Evolutionary conservation across 2,329 filamentous ascomycete species (phyloP), one percentile per base, ranked within the genome.

Genomic region (Monilinia fructigena): DNA sequence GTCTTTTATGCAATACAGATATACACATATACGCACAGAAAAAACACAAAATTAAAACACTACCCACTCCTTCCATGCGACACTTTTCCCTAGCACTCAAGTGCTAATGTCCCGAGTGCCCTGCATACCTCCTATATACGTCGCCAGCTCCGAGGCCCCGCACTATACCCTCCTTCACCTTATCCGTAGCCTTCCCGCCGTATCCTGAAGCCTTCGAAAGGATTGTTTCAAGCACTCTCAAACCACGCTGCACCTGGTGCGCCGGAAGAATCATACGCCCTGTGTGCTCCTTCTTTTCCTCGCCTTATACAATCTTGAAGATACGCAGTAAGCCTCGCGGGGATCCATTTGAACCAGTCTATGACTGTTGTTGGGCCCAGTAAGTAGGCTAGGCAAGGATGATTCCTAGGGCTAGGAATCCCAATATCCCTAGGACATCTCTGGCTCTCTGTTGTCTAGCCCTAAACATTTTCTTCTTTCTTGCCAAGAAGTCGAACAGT

Each of bases 381-480:
- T 7, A 26, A 12, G 16, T 7, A 60, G 6, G 35, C 6, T n/a
- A 38, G n/a, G 18, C 35, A 6, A 38, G 14, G 16, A 60, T 38
- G 8, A 48, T n/a, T 7, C 58, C 58, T 23, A 60, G 14, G 18
- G 45, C 48, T 18, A 60, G 12, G 4, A 60, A 38, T 11, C 12
- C 58, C 45, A 50, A 18, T 6, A 50, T n/a, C 0, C 28, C 14
- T 6, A 60, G 16, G 11, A 60, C 3, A 60, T 60, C 58, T 1
- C n/a, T 35, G 16, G 7, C 45, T 38, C 28, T 26, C 10, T 23
- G 11, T 1, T 26, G 7, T 18, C 26, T 47, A 18, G 12, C 28
- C 18, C 55, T 45, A 35, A 50, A 52, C 66, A 65, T 64, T 4
- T 48, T 68, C 28, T 55, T 31, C 6, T 63, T 55, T 12, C 14